phyloP scores from a whole-genome alignment of 306 rosid genomes.

The Gillenia trifoliata region DNA sequence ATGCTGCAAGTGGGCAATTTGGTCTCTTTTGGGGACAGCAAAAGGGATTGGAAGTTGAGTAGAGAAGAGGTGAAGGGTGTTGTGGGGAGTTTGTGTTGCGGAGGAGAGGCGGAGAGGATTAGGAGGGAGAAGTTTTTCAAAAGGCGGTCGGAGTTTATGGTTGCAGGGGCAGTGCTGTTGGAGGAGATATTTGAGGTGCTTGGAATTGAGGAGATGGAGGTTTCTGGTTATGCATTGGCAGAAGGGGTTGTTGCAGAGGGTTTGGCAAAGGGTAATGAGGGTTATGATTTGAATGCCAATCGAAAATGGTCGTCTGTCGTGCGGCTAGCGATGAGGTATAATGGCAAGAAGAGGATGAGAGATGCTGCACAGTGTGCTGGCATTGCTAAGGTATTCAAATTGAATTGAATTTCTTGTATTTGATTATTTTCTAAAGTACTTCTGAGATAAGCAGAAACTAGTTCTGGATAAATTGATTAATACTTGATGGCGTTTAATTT shows the following conservation, averaged over 20 bases:
- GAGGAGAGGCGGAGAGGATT: constrained; percentile 19
- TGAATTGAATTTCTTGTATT: background rate
- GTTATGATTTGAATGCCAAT: constrained; percentile 9
- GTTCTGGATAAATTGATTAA: background rate
- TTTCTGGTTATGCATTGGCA: constrained; percentile 31
- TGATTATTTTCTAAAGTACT: background rate
- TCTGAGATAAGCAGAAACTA: background rate
- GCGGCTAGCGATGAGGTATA: constrained; percentile 25
- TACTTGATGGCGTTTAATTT: too few relatives aligned
- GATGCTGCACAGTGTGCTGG: constrained; percentile 24
- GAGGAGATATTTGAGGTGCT: constrained; percentile 34
- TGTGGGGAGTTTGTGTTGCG: constrained; percentile 25
- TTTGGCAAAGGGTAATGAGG: constrained; percentile 8
- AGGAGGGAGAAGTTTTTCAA: constrained; percentile 20
- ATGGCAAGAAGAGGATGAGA: constrained; percentile 30
- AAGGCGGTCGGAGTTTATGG: constrained; percentile 31
- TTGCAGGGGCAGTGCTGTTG: constrained; percentile 34
- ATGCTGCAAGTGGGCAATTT: constrained; percentile 3
- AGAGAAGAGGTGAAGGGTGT: constrained; percentile 29
- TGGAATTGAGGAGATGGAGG: constrained; percentile 33
- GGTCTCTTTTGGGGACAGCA: constrained; percentile 9
- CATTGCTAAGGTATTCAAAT: constrained; percentile 22
- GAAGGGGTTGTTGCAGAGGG: constrained; percentile 33
- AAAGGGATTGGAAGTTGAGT: constrained; percentile 31
- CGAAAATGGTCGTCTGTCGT: constrained; percentile 28